Conservation (phyloP, 2,329 filamentous ascomycete species). For the Aaosphaeria arxii region DNA sequence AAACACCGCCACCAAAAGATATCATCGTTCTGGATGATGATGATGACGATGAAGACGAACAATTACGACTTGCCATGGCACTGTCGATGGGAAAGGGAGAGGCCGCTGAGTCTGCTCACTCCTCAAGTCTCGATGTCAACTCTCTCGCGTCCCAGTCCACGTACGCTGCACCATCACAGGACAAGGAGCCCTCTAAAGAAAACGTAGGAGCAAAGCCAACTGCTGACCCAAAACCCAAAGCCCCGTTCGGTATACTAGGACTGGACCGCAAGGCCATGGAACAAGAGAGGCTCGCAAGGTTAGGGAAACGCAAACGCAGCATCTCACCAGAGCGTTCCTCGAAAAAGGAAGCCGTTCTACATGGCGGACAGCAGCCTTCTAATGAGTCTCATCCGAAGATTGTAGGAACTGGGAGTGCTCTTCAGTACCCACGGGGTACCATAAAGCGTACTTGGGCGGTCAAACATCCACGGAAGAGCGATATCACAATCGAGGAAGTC, state of each 20-base stretch:
- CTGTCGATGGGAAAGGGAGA: slow-evolving; percentile 13
- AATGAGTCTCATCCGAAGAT: background rate
- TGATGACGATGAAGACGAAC: slow-evolving; percentile 19
- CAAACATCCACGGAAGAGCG: slow-evolving; percentile 62
- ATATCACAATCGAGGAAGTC: slow-evolving; percentile 86
- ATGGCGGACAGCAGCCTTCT: background rate
- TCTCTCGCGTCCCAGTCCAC: background rate
- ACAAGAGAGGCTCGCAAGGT: slow-evolving; percentile 70
- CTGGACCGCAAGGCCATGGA: slow-evolving; percentile 83
- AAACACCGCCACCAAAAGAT: background rate
- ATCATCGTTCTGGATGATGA: slow-evolving; percentile 4
- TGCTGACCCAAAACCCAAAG: no score
- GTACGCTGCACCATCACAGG: no score
- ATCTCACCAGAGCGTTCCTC: slow-evolving; percentile 37
- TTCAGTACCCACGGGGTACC: slow-evolving; percentile 57
- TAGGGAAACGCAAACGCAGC: slow-evolving; percentile 60
- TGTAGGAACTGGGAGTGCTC: background rate
- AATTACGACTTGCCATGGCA: slow-evolving; percentile 25
- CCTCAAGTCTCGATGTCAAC: background rate
- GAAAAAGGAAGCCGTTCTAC: slow-evolving; percentile 12
- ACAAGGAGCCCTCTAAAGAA: no score
- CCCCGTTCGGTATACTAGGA: no score
- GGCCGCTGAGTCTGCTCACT: no score
- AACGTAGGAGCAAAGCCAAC: no score
- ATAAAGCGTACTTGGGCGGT: slow-evolving; percentile 80